Base-by-base conservation (phyloP, 148 eudicot species). In the Spergularia marina region DNA sequence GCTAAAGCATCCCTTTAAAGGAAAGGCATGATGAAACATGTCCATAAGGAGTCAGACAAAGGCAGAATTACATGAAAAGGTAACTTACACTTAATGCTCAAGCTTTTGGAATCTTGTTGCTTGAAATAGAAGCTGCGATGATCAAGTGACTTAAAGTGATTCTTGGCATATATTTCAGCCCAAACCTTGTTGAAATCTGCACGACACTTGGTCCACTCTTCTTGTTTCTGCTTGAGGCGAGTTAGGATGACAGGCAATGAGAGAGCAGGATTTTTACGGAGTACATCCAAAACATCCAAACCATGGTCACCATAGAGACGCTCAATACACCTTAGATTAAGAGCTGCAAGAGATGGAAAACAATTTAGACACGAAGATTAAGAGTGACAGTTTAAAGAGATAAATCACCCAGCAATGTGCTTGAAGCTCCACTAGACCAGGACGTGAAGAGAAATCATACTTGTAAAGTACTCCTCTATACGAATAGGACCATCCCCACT, bases 51-150 rank as follows among this genome's bases (percentile, higher is more conserved):
- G 21, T 51, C 41, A 75, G 53, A 23, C 10, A 10, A 61, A 63
- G 16, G 8, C 49, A 7, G 53, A 70, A 39, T 15, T 16, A 56
- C 25, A 63, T 44, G 44, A 82, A 78, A 61, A 44, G 7, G 52
- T 47, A 76, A 86, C 93, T 83, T 82, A 95, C 99, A 87, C 86
- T 92, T 95, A 60, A 86, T 82, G 83, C 98, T 89, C 87, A 95
- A 82, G 81, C 84, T 88, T 89, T 95, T 95, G 30, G 97, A 92
- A 88, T 95, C 99, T 86, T 92, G 97, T 84, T 95, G 97, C 89
- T 91, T 95, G 87, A 95, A 95, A 82, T 95, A 92, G 85, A 94
- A 95, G 86, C 98, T 95, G 40, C 97, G 93, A 74, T 95, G 98
- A 82, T 95, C 98, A 74, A 95, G 98, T 44, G 98, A 95, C 80